Percentiles rank a stretch among this genome's conserved stretches.
These are phyloP conservation scores for Fusarium duplospermum DNA, from an alignment of 2,329 filamentous ascomycete species.

Conservation along the genomic window DNA sequence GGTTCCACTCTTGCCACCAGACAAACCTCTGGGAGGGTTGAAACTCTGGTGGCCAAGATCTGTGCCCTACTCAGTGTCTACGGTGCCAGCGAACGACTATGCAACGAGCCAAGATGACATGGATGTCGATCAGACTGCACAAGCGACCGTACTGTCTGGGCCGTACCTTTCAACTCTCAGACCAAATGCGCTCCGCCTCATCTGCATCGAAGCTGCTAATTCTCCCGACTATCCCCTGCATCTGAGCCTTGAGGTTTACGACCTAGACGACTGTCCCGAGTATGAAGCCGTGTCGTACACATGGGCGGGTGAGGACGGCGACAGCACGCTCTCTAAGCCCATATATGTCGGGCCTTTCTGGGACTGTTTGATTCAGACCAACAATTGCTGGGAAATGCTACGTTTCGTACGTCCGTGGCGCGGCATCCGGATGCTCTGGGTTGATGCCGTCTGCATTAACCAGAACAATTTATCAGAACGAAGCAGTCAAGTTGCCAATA, in stretches of 20 bases:
- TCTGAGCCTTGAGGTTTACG: background rate
- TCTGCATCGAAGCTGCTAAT: background rate
- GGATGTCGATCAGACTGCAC: background rate
- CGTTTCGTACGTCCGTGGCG: background rate
- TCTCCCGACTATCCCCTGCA: background rate
- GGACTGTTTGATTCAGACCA: background rate
- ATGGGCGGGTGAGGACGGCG: background rate
- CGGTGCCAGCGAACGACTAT: background rate
- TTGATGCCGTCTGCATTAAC: conserved; percentile 10
- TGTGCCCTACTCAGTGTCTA: background rate
- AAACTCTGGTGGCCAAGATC: background rate
- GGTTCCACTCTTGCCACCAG: background rate
- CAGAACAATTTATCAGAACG: background rate
- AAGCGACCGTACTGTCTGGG: background rate
- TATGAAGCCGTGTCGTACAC: conserved; percentile 1
- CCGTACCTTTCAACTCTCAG: background rate
- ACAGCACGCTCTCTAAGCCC: background rate
- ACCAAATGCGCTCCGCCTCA: background rate
- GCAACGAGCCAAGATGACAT: background rate
- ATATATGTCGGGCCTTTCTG: background rate
- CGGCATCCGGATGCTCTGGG: background rate
- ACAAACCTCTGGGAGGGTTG: background rate
- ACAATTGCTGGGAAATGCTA: background rate
- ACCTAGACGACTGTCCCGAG: background rate
- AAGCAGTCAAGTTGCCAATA: background rate